Percentiles rank a stretch among this genome's conserved stretches.
These are phyloP conservation scores for Albizia julibrissin DNA, from an alignment of 306 rosid species.

Conservation along the genomic window DNA sequence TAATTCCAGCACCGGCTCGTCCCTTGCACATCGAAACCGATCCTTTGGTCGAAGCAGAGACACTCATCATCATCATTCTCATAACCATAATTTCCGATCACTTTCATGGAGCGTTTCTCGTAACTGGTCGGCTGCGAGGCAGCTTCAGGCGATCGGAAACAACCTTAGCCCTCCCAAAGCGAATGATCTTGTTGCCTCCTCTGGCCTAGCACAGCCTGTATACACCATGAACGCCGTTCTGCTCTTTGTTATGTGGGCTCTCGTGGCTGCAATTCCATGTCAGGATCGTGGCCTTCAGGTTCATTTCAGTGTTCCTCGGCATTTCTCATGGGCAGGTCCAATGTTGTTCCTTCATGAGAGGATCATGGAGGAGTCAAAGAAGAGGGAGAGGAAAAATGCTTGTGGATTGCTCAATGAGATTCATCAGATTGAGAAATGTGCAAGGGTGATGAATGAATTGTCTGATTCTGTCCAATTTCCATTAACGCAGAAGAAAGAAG, in stretches of 20 bases:
- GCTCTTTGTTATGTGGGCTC: constrained; percentile 80
- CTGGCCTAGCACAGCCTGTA: constrained; percentile 63
- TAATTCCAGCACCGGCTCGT: constrained; percentile 7
- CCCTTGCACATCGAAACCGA: constrained; percentile 65
- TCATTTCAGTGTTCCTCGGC: constrained; percentile 59
- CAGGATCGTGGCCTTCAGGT: constrained; percentile 86
- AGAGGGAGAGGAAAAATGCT: constrained; percentile 70
- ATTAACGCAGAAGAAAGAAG: constrained; percentile 62
- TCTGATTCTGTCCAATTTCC: constrained; percentile 76
- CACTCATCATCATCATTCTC: constrained; percentile 17
- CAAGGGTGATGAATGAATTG: constrained; percentile 65
- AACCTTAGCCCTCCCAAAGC: constrained; percentile 64
- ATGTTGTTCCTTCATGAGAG: constrained; percentile 65
- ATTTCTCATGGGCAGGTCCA: constrained; percentile 70
- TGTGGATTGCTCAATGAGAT: constrained; percentile 82
- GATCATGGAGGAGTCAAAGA: constrained; percentile 77
- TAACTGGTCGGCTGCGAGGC: constrained; percentile 90
- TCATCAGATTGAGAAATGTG: constrained; percentile 75
- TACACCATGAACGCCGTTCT: constrained; percentile 63
- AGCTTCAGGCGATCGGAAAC: constrained; percentile 79
- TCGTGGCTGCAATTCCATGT: constrained; percentile 97
- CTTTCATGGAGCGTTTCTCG: constrained; percentile 94
- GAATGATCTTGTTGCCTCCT: constrained; percentile 57
- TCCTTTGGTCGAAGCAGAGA: constrained; percentile 70
- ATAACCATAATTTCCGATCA: constrained; percentile 60